Evolutionary conservation across 2,329 filamentous ascomycete genomes (phyloP).

Genomic region (Sarocladiaceae sp.): DNA sequence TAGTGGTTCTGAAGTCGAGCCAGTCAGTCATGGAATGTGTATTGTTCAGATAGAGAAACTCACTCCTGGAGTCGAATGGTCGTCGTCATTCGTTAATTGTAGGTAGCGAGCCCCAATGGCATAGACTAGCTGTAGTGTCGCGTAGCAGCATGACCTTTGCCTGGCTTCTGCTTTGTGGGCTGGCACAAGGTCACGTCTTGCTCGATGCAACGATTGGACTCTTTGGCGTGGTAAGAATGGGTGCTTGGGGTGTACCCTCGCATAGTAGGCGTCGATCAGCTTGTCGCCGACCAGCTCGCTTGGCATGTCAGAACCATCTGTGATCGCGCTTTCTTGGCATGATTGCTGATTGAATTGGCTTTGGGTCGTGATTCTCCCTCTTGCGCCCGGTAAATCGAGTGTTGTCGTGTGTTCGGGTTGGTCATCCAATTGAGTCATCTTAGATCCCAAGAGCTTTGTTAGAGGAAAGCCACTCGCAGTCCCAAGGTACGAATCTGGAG

Average conservation of each 20-base stretch:
- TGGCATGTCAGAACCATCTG: neutral
- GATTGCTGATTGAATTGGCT: too few relatives aligned
- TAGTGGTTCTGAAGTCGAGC: neutral
- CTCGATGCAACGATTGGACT: neutral
- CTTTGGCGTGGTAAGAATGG: neutral
- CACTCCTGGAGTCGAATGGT: neutral
- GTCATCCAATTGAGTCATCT: neutral
- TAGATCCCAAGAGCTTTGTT: neutral
- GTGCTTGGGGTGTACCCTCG: neutral
- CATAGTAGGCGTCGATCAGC: neutral
- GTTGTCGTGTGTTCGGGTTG: neutral
- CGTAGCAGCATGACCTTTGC: neutral
- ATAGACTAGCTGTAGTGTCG: neutral
- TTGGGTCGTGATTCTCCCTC: too few relatives aligned
- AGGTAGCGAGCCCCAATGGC: slow-evolving; percentile 1
- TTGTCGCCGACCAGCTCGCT: neutral
- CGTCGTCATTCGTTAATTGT: neutral
- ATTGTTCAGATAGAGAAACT: neutral
- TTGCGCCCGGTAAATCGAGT: too few relatives aligned
- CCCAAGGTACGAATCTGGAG: neutral
- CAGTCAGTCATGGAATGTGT: neutral
- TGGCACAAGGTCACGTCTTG: neutral
- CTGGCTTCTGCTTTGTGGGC: neutral
- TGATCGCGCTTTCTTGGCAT: too few relatives aligned
- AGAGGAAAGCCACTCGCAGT: neutral